Conservation (phyloP, 495 filamentous ascomycete genomes). For the Penicillium soppii region DNA sequence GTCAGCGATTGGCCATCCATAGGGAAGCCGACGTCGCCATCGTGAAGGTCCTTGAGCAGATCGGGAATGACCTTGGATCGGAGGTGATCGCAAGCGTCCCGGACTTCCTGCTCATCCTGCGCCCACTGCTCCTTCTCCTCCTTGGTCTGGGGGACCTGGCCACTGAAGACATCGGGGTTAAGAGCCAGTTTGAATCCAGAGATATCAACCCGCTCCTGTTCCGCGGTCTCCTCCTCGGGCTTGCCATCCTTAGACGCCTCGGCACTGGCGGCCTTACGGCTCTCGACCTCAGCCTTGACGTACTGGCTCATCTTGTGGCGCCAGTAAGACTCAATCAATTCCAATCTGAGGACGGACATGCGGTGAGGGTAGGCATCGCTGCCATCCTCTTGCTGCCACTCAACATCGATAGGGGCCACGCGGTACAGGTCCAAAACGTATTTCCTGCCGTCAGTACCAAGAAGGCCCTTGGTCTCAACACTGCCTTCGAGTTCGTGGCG, state of each 20-base stretch:
- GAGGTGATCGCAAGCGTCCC: conserved; percentile 77
- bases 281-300: conserved; percentile 70
- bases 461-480: conserved; percentile 95
- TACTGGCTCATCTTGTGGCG: conserved; percentile 84
- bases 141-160: conserved; percentile 84
- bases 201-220: conserved; percentile 70
- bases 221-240: conserved; percentile 34
- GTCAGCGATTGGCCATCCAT: conserved; percentile 95
- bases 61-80: conserved; percentile 70
- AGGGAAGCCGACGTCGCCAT: conserved; percentile 93
- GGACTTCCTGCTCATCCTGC: conserved; percentile 86
- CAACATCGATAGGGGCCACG: conserved; percentile 86
- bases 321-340: conserved; percentile 82
- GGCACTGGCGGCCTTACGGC: conserved; percentile 46
- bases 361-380: conserved; percentile 79
- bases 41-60: conserved; percentile 77
- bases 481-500: conserved; percentile 91
- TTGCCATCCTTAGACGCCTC: conserved; percentile 46
- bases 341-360: conserved; percentile 88
- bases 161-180: conserved; percentile 95
- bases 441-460: conserved; percentile 96
- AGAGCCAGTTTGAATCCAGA: conserved; percentile 83
- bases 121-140: conserved; percentile 84
- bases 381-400: conserved; percentile 79
- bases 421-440: conserved; percentile 97